A percentile compares a stretch with the other conserved stretches of the same genome.
Conservation (phyloP, 2,329 filamentous ascomycete species). For the Alternaria burnsii region DNA sequence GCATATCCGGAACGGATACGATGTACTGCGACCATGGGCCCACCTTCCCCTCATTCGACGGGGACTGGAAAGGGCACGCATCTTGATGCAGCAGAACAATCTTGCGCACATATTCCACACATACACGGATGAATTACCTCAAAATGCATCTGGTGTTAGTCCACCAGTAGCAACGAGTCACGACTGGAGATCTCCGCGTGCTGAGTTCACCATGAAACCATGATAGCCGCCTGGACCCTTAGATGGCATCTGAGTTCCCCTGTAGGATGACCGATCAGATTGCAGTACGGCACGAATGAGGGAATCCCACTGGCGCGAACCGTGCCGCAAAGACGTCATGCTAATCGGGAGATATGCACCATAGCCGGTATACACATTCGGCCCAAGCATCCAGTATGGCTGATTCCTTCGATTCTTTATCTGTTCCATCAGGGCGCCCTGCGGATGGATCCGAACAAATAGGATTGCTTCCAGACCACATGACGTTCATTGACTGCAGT, state of each 20-base stretch:
- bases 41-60: constrained; percentile 31
- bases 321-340: neutral
- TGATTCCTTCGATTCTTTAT: neutral
- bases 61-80: constrained; percentile 29
- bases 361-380: neutral
- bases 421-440: constrained; percentile 1
- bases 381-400: neutral
- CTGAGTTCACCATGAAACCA: neutral
- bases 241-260: neutral
- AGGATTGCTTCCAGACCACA: neutral
- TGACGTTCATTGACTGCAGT: neutral
- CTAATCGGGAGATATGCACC: neutral
- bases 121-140: constrained; percentile 15
- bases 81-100: constrained; percentile 31
- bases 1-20: constrained; percentile 36
- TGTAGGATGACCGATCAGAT: neutral
- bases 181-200: constrained; percentile 9
- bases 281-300: neutral
- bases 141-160: constrained; percentile 3
- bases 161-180: constrained; percentile 11
- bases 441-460: constrained; percentile 1
- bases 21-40: constrained; percentile 30
- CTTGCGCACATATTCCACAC: constrained; percentile 23
- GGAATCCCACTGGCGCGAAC: neutral
- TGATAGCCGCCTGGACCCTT: neutral